Conservation (phyloP, 805 yeast genomes). For the Spathaspora sp. region DNA sequence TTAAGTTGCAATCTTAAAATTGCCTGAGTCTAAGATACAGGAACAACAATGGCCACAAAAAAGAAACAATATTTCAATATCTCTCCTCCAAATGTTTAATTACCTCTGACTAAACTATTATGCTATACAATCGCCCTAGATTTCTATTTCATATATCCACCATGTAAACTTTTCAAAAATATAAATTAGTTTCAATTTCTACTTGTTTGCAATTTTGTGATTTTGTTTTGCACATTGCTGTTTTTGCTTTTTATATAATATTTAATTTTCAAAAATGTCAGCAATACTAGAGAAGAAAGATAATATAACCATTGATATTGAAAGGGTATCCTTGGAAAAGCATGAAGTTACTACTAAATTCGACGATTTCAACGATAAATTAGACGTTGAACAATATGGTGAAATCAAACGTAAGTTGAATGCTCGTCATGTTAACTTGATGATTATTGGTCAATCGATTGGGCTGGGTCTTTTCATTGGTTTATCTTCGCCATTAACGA, state of each 20-base stretch:
- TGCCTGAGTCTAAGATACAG: neutral
- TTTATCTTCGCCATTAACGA: constrained; percentile 24
- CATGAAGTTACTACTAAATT: constrained; percentile 5
- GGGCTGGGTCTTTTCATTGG: constrained; percentile 37
- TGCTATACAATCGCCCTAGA: neutral
- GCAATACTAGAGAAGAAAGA: constrained; percentile 1
- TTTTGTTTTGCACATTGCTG: neutral
- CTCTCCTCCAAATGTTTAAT: neutral
- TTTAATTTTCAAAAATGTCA: neutral
- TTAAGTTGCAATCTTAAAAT: no score
- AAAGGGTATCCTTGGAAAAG: neutral
- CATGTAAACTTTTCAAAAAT: no score
- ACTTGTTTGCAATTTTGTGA: neutral
- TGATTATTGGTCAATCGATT: constrained; percentile 32
- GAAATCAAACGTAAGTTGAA: constrained; percentile 24
- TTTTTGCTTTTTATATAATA: no score
- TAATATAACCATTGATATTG: constrained; percentile 1
- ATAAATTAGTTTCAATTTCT: neutral
- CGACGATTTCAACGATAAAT: constrained; percentile 23
- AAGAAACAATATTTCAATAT: neutral
- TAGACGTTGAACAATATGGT: constrained; percentile 27
- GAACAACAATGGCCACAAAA: neutral
- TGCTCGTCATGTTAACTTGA: constrained; percentile 30
- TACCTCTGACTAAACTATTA: no score
- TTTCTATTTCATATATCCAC: neutral